phyloP scores from a whole-genome alignment of 371 early-diverging fungal species.

The Thermomucor indicae-seudaticae region DNA sequence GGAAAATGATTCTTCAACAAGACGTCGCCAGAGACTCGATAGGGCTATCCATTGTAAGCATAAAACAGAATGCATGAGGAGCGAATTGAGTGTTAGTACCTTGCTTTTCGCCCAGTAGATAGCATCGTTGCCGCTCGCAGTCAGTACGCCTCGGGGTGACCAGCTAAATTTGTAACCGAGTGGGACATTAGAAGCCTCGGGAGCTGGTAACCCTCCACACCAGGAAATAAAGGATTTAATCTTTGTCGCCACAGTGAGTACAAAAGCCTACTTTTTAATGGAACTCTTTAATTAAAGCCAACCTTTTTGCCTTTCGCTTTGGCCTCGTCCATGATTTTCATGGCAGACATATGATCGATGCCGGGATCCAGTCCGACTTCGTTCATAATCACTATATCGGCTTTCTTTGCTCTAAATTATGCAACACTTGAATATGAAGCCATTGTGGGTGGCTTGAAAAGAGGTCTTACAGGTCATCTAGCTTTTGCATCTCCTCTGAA shows the following conservation, averaged over 20 bases:
- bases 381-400: conserved; percentile 87
- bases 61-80: neutral
- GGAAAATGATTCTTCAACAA: conserved; percentile 64
- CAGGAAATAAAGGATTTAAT: conserved; percentile 79
- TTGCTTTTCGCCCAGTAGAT: conserved; percentile 71
- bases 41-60: conserved; percentile 11
- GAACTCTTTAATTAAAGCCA: neutral
- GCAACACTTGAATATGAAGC: neutral
- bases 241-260: too few species aligned
- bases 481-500: conserved; percentile 83
- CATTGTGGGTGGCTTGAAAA: conserved; percentile 1
- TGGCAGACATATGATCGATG: conserved; percentile 96
- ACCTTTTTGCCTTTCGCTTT: conserved; percentile 61
- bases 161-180: conserved; percentile 91
- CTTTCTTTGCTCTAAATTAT: conserved; percentile 68
- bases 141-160: conserved; percentile 83
- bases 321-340: conserved; percentile 91
- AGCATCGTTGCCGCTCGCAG: conserved; percentile 82
- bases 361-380: conserved; percentile 98
- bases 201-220: conserved; percentile 92
- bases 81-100: conserved; percentile 21
- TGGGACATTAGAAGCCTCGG: conserved; percentile 83
- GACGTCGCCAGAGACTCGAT: conserved; percentile 72
- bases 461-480: conserved; percentile 59
- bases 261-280: too few species aligned